A percentile compares a stretch with the other conserved stretches of the same genome.
Evolutionary conservation across 805 yeast genomes (phyloP).

Genomic region (Monosporozyma yasuniensis): DNA sequence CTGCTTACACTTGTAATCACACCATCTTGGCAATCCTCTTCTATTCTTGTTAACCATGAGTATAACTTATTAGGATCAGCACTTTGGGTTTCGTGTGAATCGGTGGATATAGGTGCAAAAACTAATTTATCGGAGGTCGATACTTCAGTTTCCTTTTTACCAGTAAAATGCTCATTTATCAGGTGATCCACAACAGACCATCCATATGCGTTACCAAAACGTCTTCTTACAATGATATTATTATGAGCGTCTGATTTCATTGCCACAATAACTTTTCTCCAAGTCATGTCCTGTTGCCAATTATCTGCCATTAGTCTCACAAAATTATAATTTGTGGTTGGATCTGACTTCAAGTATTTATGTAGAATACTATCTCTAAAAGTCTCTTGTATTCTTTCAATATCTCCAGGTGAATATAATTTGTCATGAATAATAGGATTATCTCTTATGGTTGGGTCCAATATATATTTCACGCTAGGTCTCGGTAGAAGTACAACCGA

Average conservation of each 20-base stretch:
- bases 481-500: slow-evolving; percentile 52
- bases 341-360: slow-evolving; percentile 5
- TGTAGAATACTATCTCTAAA: slow-evolving; percentile 22
- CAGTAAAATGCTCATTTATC: slow-evolving; percentile 47
- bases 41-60: slow-evolving; percentile 2
- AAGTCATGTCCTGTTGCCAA: slow-evolving; percentile 73
- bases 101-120: neutral
- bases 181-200: slow-evolving; percentile 70
- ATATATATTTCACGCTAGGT: slow-evolving; percentile 47
- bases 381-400: slow-evolving; percentile 10
- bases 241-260: slow-evolving; percentile 91
- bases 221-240: slow-evolving; percentile 77
- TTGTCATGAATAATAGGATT: slow-evolving; percentile 54
- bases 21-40: neutral
- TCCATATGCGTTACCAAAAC: slow-evolving; percentile 80
- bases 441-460: slow-evolving; percentile 48
- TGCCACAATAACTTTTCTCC: slow-evolving; percentile 86
- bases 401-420: slow-evolving; percentile 40
- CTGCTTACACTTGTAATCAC: neutral
- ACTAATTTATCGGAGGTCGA: neutral
- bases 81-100: neutral
- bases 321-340: slow-evolving; percentile 65
- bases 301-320: slow-evolving; percentile 75
- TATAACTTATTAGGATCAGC: slow-evolving; percentile 1
- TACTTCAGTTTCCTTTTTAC: neutral